Evolutionary conservation across 352 stramenopile genomes (phyloP), one percentile per base, ranked within the genome.

Genomic region (Peronospora farinosa): DNA sequence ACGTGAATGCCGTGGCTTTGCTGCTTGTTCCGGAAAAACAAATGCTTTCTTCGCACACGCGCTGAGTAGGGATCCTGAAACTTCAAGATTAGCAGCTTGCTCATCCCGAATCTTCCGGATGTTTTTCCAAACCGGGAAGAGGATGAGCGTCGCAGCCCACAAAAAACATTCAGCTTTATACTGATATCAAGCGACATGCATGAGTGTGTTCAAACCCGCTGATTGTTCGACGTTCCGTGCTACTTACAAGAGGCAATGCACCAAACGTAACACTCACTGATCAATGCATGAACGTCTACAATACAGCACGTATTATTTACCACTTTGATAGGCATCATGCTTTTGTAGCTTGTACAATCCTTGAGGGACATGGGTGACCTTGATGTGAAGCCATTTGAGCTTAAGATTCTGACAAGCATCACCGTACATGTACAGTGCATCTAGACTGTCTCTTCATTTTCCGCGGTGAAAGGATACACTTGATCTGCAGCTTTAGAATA

Each of bases 11-110:
- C 37, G 11, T 47, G 10, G 17, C 32, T 15, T 44, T 9, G 10
- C n/a, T 45, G 33, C 16, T 39, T 15, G 44, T 62, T 69, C 55
- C 25, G 3, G 17, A 15, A 64, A 68, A 68, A 49, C 60, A 51
- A 43, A 43, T 68, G 60, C 40, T 61, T 68, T 68, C 43, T 17
- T 21, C 47, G 42, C 47, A 38, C 54, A 16, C n/a, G 33, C 35
- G 15, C 15, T n/a, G 16, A 17, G 33, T 7, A 38, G 33, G 12
- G 33, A 57, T 55, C 33, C 56, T 42, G 42, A 65, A 55, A 39
- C 40, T 56, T 60, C 51, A 32, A 32, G 28, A 32, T 15, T 2
- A 21, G 5, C 35, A 9, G n/a, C 8, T 19, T 23, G 35, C n/a
- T 32, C 28, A 32, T 32, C 28, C 28, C 7, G 10, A 9, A 9